Conservation (phyloP, 2,329 filamentous ascomycete genomes). For the Pyricularia grisea region DNA sequence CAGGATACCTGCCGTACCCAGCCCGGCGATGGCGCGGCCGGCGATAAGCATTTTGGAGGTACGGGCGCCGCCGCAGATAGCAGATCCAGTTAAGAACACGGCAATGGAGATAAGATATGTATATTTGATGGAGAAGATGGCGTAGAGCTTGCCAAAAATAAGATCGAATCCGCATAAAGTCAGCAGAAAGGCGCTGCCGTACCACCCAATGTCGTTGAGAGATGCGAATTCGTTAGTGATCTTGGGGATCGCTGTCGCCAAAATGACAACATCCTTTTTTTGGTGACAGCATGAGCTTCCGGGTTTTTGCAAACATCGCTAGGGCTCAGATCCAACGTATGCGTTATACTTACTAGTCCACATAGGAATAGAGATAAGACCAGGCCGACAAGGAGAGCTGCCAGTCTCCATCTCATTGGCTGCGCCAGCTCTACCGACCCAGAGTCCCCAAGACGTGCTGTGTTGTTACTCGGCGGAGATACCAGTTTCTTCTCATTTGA, state of each 20-base stretch:
- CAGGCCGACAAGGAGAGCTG: too few relatives aligned
- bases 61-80: constrained; percentile 44
- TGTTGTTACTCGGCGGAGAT: too few relatives aligned
- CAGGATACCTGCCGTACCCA: constrained; percentile 48
- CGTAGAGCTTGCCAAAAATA: neutral
- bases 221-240: constrained; percentile 9
- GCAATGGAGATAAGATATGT: constrained; percentile 28
- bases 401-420: too few relatives aligned
- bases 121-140: neutral
- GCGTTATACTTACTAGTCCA: too few relatives aligned
- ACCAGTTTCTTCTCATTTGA: too few relatives aligned
- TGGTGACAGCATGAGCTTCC: too few relatives aligned
- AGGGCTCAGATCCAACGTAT: too few relatives aligned
- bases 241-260: neutral
- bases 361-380: too few relatives aligned
- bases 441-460: too few relatives aligned
- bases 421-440: too few relatives aligned
- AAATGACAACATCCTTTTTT: neutral
- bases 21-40: constrained; percentile 47
- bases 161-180: neutral
- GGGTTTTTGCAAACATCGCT: too few relatives aligned
- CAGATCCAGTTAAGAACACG: constrained; percentile 44
- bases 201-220: constrained; percentile 10
- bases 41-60: constrained; percentile 43
- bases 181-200: constrained; percentile 9